These are phyloP conservation scores for Aspergillus persii DNA, from an alignment of 2,329 filamentous ascomycete genomes.

Conservation along the genomic window DNA sequence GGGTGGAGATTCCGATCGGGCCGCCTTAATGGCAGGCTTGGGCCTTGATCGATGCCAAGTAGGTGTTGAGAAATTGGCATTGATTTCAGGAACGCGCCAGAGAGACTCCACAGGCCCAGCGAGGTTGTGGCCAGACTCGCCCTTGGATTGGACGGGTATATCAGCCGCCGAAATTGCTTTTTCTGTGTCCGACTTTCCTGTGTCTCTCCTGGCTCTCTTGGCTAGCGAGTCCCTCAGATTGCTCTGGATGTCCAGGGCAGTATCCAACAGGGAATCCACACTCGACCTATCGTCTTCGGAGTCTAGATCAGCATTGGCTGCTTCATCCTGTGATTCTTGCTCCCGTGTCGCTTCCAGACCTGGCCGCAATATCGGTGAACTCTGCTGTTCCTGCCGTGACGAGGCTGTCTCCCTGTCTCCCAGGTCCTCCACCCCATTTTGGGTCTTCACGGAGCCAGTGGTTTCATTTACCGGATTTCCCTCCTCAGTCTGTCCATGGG, in stretches of 20 bases:
- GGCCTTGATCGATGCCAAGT: slow-evolving; percentile 17
- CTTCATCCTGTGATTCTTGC: slow-evolving; percentile 5
- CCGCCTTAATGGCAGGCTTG: slow-evolving; percentile 9
- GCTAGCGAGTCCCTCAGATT: slow-evolving; percentile 1
- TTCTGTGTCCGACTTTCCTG: slow-evolving; percentile 9
- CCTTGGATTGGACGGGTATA: slow-evolving; percentile 14
- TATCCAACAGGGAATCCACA: slow-evolving; percentile 24
- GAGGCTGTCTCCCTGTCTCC: slow-evolving; percentile 1
- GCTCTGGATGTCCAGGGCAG: slow-evolving; percentile 14
- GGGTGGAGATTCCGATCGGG: slow-evolving; percentile 33
- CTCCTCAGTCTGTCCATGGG: neutral
- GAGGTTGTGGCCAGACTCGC: slow-evolving; percentile 5
- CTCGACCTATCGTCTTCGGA: slow-evolving; percentile 22
- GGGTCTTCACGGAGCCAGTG: slow-evolving; percentile 4
- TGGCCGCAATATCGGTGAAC: slow-evolving; percentile 6
- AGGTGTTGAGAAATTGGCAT: slow-evolving; percentile 25
- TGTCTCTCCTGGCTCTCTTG: slow-evolving; percentile 6
- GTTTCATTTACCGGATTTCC: neutral
- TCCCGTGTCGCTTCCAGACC: neutral
- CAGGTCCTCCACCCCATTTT: slow-evolving; percentile 2
- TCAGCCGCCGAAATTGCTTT: slow-evolving; percentile 19
- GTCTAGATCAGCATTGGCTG: slow-evolving; percentile 11
- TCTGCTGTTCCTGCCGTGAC: slow-evolving; percentile 1
- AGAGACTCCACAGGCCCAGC: slow-evolving; percentile 22
- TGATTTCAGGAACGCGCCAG: slow-evolving; percentile 34